Evolutionary conservation across 441 rosid species (phyloP).

Genomic region (Omphalea diandra): DNA sequence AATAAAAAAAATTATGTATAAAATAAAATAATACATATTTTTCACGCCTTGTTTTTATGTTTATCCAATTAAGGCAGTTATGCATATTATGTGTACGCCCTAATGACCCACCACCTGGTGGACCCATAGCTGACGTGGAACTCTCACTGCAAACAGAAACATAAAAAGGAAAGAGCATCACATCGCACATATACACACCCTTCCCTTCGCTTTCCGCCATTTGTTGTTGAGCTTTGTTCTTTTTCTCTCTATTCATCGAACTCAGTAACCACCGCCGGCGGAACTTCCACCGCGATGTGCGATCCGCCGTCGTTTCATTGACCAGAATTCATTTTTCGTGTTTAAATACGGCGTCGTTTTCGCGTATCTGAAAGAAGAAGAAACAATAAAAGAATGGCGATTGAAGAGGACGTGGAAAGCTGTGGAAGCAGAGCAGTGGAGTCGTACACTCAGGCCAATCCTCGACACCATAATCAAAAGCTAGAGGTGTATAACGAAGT

Average conservation of each 20-base stretch:
- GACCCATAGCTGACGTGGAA: conserved; percentile 12
- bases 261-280: conserved; percentile 7
- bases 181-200: background rate
- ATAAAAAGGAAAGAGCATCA: background rate
- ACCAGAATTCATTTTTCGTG: background rate
- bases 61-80: conserved; percentile 11
- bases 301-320: conserved; percentile 13
- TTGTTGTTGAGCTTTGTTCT: conserved; percentile 12
- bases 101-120: background rate
- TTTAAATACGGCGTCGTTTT: background rate
- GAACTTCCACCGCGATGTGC: conserved; percentile 12
- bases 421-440: conserved; percentile 77
- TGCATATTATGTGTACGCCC: background rate
- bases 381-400: too few species aligned
- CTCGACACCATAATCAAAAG: conserved; percentile 68
- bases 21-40: too few species aligned
- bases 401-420: conserved; percentile 86
- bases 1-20: too few species aligned
- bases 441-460: conserved; percentile 48
- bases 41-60: background rate
- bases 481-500: conserved; percentile 84
- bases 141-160: background rate
- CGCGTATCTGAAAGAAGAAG: background rate
- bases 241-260: background rate
- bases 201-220: conserved; percentile 7